These are phyloP conservation scores for Saposhnikovia divaricata DNA, from an alignment of 129 eudicot species.

Conservation along the genomic window DNA sequence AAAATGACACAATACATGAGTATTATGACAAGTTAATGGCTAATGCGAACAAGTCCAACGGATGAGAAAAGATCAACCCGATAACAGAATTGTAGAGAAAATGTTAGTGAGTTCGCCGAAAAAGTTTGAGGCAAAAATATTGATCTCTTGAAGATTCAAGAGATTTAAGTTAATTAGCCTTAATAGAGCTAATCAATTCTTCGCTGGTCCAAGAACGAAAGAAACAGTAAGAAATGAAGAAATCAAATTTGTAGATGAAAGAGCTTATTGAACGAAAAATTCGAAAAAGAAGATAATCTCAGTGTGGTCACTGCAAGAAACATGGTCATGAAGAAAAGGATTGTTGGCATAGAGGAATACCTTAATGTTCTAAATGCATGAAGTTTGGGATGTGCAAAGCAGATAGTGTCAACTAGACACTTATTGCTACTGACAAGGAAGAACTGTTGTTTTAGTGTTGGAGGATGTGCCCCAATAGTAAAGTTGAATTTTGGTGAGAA, in stretches of 20 bases:
- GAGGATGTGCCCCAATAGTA: not conserved
- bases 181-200: too few species aligned
- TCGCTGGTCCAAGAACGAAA: not conserved
- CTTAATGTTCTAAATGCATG: not conserved
- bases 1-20: too few species aligned
- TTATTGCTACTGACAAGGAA: not conserved
- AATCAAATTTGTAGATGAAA: not conserved
- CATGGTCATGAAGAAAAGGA: not conserved
- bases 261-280: not conserved
- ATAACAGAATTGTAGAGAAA: too few species aligned
- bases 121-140: too few species aligned
- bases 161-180: too few species aligned
- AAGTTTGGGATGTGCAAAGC: not conserved
- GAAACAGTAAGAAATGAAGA: too few species aligned
- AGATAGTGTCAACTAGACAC: not conserved
- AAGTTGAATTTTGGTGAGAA: not conserved
- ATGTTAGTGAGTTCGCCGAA: too few species aligned
- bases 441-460: not conserved
- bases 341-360: not conserved
- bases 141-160: too few species aligned
- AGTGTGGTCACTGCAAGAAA: not conserved
- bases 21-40: too few species aligned
- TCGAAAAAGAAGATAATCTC: not conserved
- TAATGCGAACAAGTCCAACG: too few species aligned
- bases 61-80: too few species aligned